phyloP scores from a whole-genome alignment of 2,329 filamentous ascomycete species.

The Zasmidium citrigriseum region DNA sequence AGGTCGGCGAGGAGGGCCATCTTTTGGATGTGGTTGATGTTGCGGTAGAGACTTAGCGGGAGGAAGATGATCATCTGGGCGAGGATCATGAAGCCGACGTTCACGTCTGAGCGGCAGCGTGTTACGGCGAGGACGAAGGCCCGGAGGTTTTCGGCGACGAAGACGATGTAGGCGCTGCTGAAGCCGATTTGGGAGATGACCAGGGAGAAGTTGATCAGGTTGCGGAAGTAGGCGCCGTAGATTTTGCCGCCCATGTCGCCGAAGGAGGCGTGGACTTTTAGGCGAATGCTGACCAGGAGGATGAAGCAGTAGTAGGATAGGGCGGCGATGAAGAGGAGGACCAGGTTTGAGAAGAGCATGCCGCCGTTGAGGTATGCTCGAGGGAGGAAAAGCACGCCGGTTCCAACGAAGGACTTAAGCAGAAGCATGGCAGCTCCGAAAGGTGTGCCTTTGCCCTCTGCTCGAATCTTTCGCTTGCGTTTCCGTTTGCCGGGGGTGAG shows the following conservation, averaged over 20 bases:
- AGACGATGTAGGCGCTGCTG: constrained; percentile 93
- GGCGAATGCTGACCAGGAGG: constrained; percentile 80
- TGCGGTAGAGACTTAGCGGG: constrained; percentile 87
- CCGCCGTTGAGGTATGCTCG: constrained; percentile 93
- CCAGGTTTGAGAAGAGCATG: constrained; percentile 93
- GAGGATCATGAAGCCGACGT: constrained; percentile 86
- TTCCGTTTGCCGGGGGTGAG: constrained; percentile 69
- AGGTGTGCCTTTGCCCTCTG: constrained; percentile 74
- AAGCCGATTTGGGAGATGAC: constrained; percentile 96
- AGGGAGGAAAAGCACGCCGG: constrained; percentile 89
- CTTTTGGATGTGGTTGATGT: constrained; percentile 96
- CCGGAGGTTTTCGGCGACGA: constrained; percentile 92
- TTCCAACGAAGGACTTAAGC: constrained; percentile 97
- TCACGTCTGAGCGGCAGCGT: constrained; percentile 80
- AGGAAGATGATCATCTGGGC: constrained; percentile 96
- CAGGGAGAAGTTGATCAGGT: constrained; percentile 84
- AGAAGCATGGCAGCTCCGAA: constrained; percentile 80
- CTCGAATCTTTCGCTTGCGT: constrained; percentile 74
- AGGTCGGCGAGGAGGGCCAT: constrained; percentile 90
- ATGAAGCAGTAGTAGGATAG: constrained; percentile 98
- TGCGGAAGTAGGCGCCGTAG: constrained; percentile 88
- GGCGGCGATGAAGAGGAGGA: constrained; percentile 80
- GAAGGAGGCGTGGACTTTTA: constrained; percentile 90
- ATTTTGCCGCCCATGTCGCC: constrained; percentile 93
- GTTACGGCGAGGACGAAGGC: constrained; percentile 92